These are phyloP conservation scores for Rubus parviflorus DNA, from an alignment of 306 rosid species.

Conservation along the genomic window DNA sequence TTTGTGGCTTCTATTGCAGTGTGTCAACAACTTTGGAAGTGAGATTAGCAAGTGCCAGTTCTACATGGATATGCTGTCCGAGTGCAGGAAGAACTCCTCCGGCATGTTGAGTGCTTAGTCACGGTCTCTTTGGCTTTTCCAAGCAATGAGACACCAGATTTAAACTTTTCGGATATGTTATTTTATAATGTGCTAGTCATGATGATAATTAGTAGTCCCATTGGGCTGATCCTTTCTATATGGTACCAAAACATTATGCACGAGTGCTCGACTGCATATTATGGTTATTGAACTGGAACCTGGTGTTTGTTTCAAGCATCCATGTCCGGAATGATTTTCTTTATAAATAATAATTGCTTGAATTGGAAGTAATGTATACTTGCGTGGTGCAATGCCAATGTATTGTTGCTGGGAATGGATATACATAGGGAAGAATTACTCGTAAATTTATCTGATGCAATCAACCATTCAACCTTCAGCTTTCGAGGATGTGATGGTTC, in stretches of 20 bases:
- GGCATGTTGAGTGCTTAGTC: slow-evolving; percentile 50
- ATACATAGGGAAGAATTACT: too few relatives aligned
- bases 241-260: neutral
- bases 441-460: too few relatives aligned
- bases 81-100: slow-evolving; percentile 73
- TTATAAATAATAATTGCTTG: neutral
- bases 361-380: neutral
- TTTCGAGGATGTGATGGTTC: too few relatives aligned
- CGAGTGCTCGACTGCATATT: neutral
- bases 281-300: neutral
- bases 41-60: slow-evolving; percentile 94
- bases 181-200: neutral
- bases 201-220: neutral
- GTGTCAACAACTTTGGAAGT: slow-evolving; percentile 63
- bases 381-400: neutral
- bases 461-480: too few relatives aligned
- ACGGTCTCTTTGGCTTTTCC: neutral
- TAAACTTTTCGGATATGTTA: neutral
- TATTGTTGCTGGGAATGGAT: neutral
- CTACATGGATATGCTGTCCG: slow-evolving; percentile 88
- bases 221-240: neutral
- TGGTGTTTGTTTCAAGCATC: neutral
- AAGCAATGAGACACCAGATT: neutral
- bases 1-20: slow-evolving; percentile 48
- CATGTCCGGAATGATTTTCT: neutral